Percentiles rank a stretch among this genome's conserved stretches.
Evolutionary conservation across 768 basidiomycete species (phyloP).

Genomic region (Serpula lacrymans): DNA sequence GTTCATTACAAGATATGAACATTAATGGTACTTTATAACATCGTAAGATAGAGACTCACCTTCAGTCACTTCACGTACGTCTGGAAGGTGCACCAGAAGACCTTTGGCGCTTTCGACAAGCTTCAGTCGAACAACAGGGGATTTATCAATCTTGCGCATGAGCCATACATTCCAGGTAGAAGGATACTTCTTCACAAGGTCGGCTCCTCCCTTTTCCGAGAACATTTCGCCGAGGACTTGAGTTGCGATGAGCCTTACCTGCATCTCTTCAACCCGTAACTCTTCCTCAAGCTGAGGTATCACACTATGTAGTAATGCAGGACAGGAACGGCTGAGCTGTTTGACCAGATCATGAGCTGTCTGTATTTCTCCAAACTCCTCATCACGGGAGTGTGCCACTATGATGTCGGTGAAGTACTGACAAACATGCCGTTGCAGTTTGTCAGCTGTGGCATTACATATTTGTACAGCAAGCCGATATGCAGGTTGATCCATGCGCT

Average conservation of each 20-base stretch:
- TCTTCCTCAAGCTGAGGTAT: constrained; percentile 93
- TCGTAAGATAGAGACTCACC: constrained; percentile 40
- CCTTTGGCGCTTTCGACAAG: constrained; percentile 70
- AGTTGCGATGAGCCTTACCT: constrained; percentile 76
- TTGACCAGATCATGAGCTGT: constrained; percentile 84
- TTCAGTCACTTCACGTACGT: constrained; percentile 68
- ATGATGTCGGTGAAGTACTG: constrained; percentile 94
- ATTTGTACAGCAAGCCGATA: constrained; percentile 83
- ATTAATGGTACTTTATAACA: constrained; percentile 1
- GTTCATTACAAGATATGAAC: constrained; percentile 2
- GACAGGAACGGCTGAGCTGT: constrained; percentile 74
- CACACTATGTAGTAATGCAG: constrained; percentile 80
- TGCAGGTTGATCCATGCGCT: constrained; percentile 72
- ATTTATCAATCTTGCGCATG: constrained; percentile 73
- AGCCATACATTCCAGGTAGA: constrained; percentile 86
- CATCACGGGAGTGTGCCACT: constrained; percentile 48
- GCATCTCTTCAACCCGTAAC: constrained; percentile 68
- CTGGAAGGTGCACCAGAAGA: constrained; percentile 62
- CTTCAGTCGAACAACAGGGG: constrained; percentile 63
- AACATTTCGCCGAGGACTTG: constrained; percentile 90
- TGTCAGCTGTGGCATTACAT: constrained; percentile 80
- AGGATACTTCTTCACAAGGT: constrained; percentile 78
- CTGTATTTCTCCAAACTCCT: constrained; percentile 67
- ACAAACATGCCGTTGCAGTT: constrained; percentile 84
- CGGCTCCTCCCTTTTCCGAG: constrained; percentile 66